A percentile compares a stretch with the other conserved stretches of the same genome.
Conservation (phyloP, 352 stramenopile genomes). For the Pythium coloratum region DNA sequence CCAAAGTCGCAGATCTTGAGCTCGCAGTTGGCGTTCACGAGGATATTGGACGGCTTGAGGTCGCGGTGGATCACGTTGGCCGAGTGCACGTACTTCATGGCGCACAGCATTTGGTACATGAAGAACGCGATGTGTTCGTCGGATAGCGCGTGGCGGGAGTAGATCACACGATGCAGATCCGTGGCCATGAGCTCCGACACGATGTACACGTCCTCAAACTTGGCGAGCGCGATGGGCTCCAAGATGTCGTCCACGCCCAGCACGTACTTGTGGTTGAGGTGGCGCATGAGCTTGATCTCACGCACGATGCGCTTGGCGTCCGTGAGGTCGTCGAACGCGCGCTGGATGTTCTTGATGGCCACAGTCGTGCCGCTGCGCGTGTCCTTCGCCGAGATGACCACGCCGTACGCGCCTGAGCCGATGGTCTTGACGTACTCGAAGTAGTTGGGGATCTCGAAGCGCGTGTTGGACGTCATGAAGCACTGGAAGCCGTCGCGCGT, state of each 20-base stretch:
- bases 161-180: slow-evolving; percentile 89
- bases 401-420: slow-evolving; percentile 89
- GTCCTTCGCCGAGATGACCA: slow-evolving; percentile 84
- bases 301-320: slow-evolving; percentile 99
- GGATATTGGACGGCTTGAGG: slow-evolving; percentile 97
- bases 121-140: slow-evolving; percentile 90
- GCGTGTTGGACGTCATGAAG: slow-evolving; percentile 85
- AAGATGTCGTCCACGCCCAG: slow-evolving; percentile 80
- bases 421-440: slow-evolving; percentile 88
- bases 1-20: slow-evolving; percentile 90
- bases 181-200: slow-evolving; percentile 91
- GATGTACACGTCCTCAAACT: slow-evolving; percentile 91
- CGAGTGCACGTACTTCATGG: slow-evolving; percentile 93
- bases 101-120: slow-evolving; percentile 90
- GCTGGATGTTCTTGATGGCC: slow-evolving; percentile 95
- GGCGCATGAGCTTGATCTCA: slow-evolving; percentile 94
- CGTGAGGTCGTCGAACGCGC: slow-evolving; percentile 96
- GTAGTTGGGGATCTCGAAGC: slow-evolving; percentile 75
- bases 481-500: slow-evolving; percentile 68
- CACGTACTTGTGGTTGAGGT: slow-evolving; percentile 91
- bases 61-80: slow-evolving; percentile 95
- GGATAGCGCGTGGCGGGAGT: slow-evolving; percentile 81
- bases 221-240: slow-evolving; percentile 54
- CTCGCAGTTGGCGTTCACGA: slow-evolving; percentile 93
- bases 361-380: slow-evolving; percentile 41